Base-by-base conservation (phyloP, 139 green algal species). In the Choricystis sp. region DNA sequence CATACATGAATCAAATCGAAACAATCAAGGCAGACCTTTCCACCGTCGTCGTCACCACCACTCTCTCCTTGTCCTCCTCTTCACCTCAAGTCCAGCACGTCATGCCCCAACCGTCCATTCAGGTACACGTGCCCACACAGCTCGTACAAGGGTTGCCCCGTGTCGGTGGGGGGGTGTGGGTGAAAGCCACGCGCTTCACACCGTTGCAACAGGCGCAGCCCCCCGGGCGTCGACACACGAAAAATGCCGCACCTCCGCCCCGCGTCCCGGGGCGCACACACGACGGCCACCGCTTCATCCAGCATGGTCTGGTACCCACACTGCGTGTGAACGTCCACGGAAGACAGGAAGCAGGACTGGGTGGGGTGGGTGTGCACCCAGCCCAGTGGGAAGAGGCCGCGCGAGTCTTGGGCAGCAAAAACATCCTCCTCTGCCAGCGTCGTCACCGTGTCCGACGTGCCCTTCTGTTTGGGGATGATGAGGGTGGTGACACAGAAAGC, bases 331-430 rank as follows among this genome's bases (percentile, higher is more conserved):
- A 98, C 74, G 66, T 98, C 91, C 20, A 98, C 79, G 3, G 79
- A 91, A 0, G 86, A 95, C 60, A 98, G 79, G 79, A 98, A 98
- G 79, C 91, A 98, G 21, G 87, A 86, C 76, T 94, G 87, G 24
- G 87, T 87, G 27, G 91, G 91, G 77, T 98, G 91, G 2, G 91
- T 98, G 79, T 97, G 91, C 64, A 97, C 95, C 91, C 91, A 97
- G 49, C 91, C 90, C 29, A 98, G 66, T 20, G 90, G 81, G 75
- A 91, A 94, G 31, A 95, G 71, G 55, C 77, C 75, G 30, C 74
- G 68, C 52, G 62, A 69, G 57, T 81, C 79, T 59, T 80, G 61
- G 74, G 76, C 71, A 49, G 92, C 84, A 62, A 91, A 94, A 22
- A 96, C 86, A 69, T 94, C 89, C 77, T 96, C 89, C 75, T 96